Percentiles rank a stretch among this genome's conserved stretches.
These are phyloP conservation scores for Lathyrus sativus DNA, from an alignment of 306 rosid genomes.

Conservation along the genomic window DNA sequence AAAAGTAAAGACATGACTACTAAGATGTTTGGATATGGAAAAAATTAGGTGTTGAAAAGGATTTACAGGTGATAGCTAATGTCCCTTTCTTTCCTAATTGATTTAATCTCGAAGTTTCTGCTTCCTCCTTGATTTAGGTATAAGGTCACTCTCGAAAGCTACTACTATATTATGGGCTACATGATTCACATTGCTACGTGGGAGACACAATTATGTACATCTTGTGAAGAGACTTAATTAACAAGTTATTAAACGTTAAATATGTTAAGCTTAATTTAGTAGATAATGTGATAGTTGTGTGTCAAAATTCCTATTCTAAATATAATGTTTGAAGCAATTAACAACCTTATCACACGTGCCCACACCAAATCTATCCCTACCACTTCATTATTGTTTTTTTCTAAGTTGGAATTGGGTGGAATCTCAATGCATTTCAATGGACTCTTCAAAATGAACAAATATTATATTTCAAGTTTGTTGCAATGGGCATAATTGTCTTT, in stretches of 20 bases:
- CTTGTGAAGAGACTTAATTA: neutral
- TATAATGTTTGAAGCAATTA: slow-evolving; percentile 19
- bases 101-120: slow-evolving; percentile 29
- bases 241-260: too few species aligned
- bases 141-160: slow-evolving; percentile 33
- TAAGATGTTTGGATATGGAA: slow-evolving; percentile 42
- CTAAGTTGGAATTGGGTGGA: slow-evolving; percentile 2
- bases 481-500: slow-evolving; percentile 26
- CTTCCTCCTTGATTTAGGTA: slow-evolving; percentile 44
- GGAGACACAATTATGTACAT: slow-evolving; percentile 30
- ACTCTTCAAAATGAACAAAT: slow-evolving; percentile 14
- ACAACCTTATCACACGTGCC: slow-evolving; percentile 36
- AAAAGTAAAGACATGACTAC: slow-evolving; percentile 37
- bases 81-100: slow-evolving; percentile 34
- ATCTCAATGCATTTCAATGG: slow-evolving; percentile 2
- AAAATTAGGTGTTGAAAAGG: slow-evolving; percentile 32
- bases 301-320: slow-evolving; percentile 19
- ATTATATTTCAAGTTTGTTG: slow-evolving; percentile 1
- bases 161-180: slow-evolving; percentile 4
- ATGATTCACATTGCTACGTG: slow-evolving; percentile 7
- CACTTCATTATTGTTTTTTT: slow-evolving; percentile 13
- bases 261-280: slow-evolving; percentile 2
- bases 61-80: slow-evolving; percentile 26
- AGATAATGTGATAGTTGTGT: slow-evolving; percentile 24
- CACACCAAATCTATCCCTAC: slow-evolving; percentile 15